Evolutionary conservation across 352 stramenopile genomes (phyloP).

Genomic region (Globisporangium heterothallicum): DNA sequence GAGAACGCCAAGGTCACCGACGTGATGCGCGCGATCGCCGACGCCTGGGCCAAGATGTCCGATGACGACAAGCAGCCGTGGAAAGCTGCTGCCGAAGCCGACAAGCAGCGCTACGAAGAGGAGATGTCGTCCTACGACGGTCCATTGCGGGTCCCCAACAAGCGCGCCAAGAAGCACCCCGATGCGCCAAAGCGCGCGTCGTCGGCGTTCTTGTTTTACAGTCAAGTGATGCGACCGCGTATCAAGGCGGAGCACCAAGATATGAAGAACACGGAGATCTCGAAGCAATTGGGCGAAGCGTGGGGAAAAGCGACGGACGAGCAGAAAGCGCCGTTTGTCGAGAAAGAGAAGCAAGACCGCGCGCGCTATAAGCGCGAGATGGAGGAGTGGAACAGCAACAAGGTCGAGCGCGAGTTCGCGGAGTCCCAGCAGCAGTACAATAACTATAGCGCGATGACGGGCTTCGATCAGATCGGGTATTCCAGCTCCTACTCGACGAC

Average conservation of each 20-base stretch:
- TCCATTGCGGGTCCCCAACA: conserved; percentile 88
- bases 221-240: conserved; percentile 80
- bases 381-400: conserved; percentile 86
- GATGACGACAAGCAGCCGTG: conserved; percentile 90
- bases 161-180: conserved; percentile 93
- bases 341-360: conserved; percentile 90
- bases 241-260: conserved; percentile 91
- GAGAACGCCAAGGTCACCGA: conserved; percentile 88
- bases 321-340: conserved; percentile 88
- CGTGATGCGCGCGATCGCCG: conserved; percentile 89
- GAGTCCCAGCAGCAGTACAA: conserved; percentile 80
- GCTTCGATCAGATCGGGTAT: conserved; percentile 80
- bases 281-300: conserved; percentile 89
- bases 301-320: conserved; percentile 89
- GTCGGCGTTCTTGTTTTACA: conserved; percentile 94
- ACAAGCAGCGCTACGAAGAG: conserved; percentile 93
- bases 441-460: conserved; percentile 74
- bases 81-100: conserved; percentile 88
- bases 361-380: conserved; percentile 93
- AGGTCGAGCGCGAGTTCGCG: conserved; percentile 77
- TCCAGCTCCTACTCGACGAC: conserved; percentile 66
- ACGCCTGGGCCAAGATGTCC: conserved; percentile 86
- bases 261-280: conserved; percentile 96
- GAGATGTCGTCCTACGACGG: conserved; percentile 93
- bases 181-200: conserved; percentile 92